These are phyloP conservation scores for Davidsoniella neocaledoniae DNA, from an alignment of 2,329 filamentous ascomycete genomes.

Conservation along the genomic window DNA sequence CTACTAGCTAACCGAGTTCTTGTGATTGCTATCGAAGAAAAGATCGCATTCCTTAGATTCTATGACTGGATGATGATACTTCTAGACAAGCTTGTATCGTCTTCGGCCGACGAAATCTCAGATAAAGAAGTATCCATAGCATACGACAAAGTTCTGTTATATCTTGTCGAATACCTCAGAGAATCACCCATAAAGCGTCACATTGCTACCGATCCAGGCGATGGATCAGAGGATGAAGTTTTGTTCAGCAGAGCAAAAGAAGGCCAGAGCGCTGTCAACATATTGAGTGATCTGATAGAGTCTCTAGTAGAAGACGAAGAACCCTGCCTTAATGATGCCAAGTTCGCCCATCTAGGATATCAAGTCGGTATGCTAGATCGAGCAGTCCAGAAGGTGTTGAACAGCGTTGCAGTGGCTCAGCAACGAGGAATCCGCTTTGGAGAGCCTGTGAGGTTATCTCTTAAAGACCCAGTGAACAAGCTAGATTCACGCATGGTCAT, in stretches of 20 bases:
- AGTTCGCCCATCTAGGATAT: constrained; percentile 43
- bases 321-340: constrained; percentile 26
- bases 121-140: constrained; percentile 68
- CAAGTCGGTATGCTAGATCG: constrained; percentile 40
- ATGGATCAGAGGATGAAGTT: constrained; percentile 7
- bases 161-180: constrained; percentile 56
- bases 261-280: neutral
- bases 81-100: constrained; percentile 61
- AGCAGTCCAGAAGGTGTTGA: constrained; percentile 45
- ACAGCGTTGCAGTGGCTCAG: constrained; percentile 52
- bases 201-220: constrained; percentile 26
- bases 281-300: constrained; percentile 5
- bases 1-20: constrained; percentile 60
- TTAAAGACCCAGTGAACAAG: constrained; percentile 29
- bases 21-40: constrained; percentile 54
- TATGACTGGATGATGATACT: constrained; percentile 71
- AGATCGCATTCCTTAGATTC: constrained; percentile 61
- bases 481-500: constrained; percentile 42
- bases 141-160: constrained; percentile 53
- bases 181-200: constrained; percentile 48
- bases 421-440: constrained; percentile 52
- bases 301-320: constrained; percentile 29
- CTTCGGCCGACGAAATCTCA: constrained; percentile 49
- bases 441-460: constrained; percentile 29
- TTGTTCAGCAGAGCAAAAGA: constrained; percentile 27